phyloP scores from a whole-genome alignment of 1,284 basidiomycete genomes.

The Moesziomyces sp. region DNA sequence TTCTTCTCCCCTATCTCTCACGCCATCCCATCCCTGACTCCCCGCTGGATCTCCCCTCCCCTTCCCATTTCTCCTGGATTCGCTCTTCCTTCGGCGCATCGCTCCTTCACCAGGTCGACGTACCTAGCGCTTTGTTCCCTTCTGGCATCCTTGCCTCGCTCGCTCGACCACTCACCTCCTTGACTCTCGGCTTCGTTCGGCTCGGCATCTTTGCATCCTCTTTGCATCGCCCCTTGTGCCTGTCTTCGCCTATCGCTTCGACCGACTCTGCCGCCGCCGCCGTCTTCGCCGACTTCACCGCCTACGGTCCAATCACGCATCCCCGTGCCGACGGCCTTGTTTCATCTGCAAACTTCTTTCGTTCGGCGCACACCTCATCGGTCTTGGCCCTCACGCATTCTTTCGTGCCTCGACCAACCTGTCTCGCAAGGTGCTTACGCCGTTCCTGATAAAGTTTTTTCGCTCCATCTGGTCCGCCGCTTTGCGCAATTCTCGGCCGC shows the following conservation, averaged over 20 bases:
- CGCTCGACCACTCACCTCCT: background rate
- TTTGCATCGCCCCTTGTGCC: background rate
- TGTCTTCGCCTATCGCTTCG: background rate
- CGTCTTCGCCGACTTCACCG: background rate
- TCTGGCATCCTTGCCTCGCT: no score
- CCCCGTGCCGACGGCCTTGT: constrained; percentile 8
- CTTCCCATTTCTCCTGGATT: background rate
- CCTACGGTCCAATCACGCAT: constrained; percentile 2
- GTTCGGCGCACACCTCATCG: constrained; percentile 15
- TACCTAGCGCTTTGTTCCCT: background rate
- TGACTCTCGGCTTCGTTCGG: background rate
- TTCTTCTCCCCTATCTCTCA: constrained; percentile 2
- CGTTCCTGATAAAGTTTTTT: constrained; percentile 8
- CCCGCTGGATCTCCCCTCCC: background rate
- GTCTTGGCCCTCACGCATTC: constrained; percentile 20
- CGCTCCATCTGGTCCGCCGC: background rate
- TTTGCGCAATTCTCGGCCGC: background rate
- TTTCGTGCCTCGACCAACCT: background rate
- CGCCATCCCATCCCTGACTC: background rate
- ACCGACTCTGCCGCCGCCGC: constrained; percentile 3
- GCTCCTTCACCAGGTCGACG: background rate
- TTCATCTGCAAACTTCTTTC: background rate
- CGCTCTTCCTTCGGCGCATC: background rate
- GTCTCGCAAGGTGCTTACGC: no score
- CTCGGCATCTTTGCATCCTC: background rate